A percentile compares a stretch with the other conserved stretches of the same genome.
These are phyloP conservation scores for Anethum foeniculum DNA, from an alignment of 140 eudicot genomes.

Conservation along the genomic window DNA sequence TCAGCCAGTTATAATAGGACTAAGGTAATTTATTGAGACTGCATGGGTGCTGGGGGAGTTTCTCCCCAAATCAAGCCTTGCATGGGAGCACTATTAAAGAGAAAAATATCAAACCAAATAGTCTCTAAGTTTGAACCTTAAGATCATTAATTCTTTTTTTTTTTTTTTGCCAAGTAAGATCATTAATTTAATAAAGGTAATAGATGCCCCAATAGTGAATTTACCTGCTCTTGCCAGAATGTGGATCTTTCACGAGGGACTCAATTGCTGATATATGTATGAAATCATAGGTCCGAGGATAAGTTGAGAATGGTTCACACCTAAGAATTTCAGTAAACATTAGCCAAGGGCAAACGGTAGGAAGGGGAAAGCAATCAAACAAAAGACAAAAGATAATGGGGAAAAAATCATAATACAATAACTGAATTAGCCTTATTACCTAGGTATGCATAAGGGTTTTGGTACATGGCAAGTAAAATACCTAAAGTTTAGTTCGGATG, in stretches of 20 bases:
- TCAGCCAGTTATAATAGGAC: not conserved
- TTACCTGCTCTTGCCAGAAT: constrained; percentile 78
- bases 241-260: constrained; percentile 61
- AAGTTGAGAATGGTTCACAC: constrained; percentile 99
- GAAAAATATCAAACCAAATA: not conserved
- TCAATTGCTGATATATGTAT: constrained; percentile 72
- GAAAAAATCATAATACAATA: not conserved
- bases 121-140: not conserved
- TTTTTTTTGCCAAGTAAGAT: no score
- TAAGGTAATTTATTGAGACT: not conserved
- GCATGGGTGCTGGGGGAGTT: not conserved
- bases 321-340: constrained; percentile 24
- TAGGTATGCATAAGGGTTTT: not conserved
- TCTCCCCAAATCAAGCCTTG: not conserved
- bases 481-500: not conserved
- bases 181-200: not conserved
- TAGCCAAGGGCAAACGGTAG: not conserved
- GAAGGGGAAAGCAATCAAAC: not conserved
- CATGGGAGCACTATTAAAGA: not conserved
- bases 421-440: not conserved
- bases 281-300: constrained; percentile 94
- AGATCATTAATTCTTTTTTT: not conserved
- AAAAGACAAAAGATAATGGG: not conserved
- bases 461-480: not conserved
- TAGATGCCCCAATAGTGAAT: constrained; percentile 8